phyloP scores from a whole-genome alignment of 129 eudicot genomes.

The Arctium minus region DNA sequence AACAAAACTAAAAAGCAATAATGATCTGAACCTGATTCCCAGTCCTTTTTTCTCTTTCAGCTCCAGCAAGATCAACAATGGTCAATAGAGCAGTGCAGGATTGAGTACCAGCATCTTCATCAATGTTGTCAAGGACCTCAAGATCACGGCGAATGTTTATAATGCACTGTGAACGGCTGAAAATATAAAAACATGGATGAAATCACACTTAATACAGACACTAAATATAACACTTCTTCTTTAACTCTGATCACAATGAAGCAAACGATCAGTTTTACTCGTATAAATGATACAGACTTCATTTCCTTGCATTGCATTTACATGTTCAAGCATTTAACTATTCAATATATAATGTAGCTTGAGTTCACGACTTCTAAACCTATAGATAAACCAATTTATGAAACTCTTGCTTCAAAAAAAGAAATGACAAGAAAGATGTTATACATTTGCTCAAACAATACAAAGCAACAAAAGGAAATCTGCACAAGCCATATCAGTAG shows the following conservation, averaged over 20 bases:
- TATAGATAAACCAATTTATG: not conserved
- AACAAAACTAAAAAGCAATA: not conserved
- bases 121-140: conserved; percentile 7
- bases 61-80: conserved; percentile 94
- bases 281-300: not conserved
- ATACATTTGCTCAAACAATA: too few species aligned
- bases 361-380: not conserved
- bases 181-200: not conserved
- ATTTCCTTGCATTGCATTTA: not conserved
- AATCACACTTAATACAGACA: not conserved
- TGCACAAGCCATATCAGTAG: too few species aligned
- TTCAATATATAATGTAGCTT: not conserved
- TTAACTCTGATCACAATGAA: not conserved
- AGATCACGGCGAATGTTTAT: conserved; percentile 59
- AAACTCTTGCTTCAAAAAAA: too few species aligned
- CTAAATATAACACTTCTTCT: not conserved
- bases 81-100: conserved; percentile 46
- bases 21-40: conserved; percentile 68
- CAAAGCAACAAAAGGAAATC: too few species aligned
- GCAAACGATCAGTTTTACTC: not conserved
- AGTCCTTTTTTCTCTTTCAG: conserved; percentile 87
- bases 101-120: conserved; percentile 34
- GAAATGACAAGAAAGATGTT: too few species aligned
- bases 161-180: conserved; percentile 91
- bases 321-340: not conserved